Conservation (phyloP, 169 alveolate genomes). For the Prorocentrum cordatum region DNA sequence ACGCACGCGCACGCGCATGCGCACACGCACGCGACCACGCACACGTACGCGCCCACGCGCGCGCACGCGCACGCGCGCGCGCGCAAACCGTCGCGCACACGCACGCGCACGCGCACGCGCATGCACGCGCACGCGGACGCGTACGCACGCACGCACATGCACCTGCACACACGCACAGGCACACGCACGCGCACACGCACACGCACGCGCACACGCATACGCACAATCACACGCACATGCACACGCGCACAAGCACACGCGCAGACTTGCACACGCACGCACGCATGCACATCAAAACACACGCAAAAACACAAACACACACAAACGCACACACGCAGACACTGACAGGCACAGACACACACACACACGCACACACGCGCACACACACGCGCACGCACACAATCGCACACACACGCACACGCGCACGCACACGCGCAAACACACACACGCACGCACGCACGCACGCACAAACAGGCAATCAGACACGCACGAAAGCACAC, state of each 20-base stretch:
- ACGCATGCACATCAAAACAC: neutral
- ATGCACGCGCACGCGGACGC: no score
- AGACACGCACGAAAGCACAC: conserved; percentile 1
- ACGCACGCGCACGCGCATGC: neutral
- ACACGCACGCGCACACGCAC: neutral
- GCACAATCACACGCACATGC: neutral
- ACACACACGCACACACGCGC: conserved; percentile 9
- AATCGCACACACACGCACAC: conserved; percentile 3
- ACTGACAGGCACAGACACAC: neutral
- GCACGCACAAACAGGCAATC: neutral
- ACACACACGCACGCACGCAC: conserved; percentile 9
- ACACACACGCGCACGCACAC: conserved; percentile 9
- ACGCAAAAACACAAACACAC: neutral
- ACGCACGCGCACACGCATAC: neutral
- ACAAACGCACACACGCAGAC: neutral
- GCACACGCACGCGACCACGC: neutral
- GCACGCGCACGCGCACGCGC: no score
- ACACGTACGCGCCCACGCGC: neutral
- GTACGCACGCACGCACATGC: no score
- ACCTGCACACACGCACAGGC: neutral
- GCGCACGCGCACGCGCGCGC: neutral
- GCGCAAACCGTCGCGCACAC: conserved; percentile 7
- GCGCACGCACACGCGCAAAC: conserved; percentile 3
- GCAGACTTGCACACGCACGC: neutral
- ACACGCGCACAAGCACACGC: neutral